Evolutionary conservation across 2,329 filamentous ascomycete species (phyloP), one percentile per base, ranked within the genome.

Genomic region (Bipolaris oryzae): DNA sequence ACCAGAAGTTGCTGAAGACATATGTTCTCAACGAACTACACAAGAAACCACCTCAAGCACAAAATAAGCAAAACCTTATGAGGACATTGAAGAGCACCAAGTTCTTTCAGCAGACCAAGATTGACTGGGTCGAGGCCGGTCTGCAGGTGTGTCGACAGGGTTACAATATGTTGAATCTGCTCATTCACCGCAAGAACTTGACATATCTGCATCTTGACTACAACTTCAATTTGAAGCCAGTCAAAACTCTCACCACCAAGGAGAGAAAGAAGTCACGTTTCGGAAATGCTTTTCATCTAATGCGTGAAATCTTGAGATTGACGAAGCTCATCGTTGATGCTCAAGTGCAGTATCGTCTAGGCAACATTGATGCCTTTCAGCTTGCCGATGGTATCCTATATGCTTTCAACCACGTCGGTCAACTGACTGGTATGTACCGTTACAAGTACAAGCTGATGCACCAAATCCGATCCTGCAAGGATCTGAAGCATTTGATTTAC

Each of bases 371-470:
- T 77, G 95, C 96, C 35, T 99, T 99, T 82, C 95, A 99, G 77
- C 87, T 99, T 63, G 95, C 95, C 3, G 95, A 99, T 76, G 95
- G 95, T 76, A 99, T 99, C 55, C 82, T 98, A n/a, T 99, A 99
- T 69, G 96, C 95, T 16, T 99, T 99, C 81, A 99, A 99, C 79
- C 95, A 99, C 69, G 95, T 99, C 55, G 95, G 95, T 60, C 96
- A 99, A 77, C 82, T 99, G 60, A 99, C 95, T 15, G 95, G 95
- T 75, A 99, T 99, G 95, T 99, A 99, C 79, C 90, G 95, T 59
- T 99, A 99, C 85, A 99, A 99, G 83, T 99, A 99, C 82, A 99
- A 99, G 83, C 84, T 99, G 54, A 99, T 99, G 95, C 95, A 99
- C 76, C 95, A 99, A 78, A 99, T 99, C 69, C 91, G 95, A 68